phyloP scores from a whole-genome alignment of 495 filamentous ascomycete species.

The Glutinoglossum americanum region DNA sequence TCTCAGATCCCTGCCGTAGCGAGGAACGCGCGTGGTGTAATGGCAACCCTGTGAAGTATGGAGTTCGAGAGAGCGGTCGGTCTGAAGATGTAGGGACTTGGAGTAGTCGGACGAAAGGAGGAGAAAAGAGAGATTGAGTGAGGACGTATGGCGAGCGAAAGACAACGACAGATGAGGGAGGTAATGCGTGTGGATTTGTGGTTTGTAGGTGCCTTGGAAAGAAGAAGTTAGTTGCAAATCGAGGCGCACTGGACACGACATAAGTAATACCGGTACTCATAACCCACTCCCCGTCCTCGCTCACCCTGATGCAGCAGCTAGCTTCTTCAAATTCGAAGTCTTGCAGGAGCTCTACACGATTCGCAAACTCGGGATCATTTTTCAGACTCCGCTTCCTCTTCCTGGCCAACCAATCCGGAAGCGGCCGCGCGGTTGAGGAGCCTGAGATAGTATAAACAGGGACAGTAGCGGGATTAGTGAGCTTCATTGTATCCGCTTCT shows the following conservation, averaged over 20 bases:
- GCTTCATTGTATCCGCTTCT: constrained; percentile 41
- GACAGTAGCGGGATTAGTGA: constrained; percentile 68
- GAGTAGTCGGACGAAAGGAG: constrained; percentile 87
- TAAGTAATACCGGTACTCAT: constrained; percentile 66
- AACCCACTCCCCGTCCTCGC: constrained; percentile 94
- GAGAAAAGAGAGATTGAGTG: constrained; percentile 83
- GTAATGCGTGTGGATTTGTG: constrained; percentile 90
- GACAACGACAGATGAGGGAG: constrained; percentile 82
- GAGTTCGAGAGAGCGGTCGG: constrained; percentile 78
- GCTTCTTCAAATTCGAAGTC: constrained; percentile 98
- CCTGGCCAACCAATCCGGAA: constrained; percentile 87
- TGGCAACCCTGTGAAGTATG: constrained; percentile 81
- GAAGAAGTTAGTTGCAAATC: neutral
- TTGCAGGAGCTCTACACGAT: constrained; percentile 84
- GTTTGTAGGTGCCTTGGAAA: constrained; percentile 61
- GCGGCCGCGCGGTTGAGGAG: constrained; percentile 66
- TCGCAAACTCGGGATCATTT: constrained; percentile 78
- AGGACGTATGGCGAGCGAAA: constrained; percentile 76
- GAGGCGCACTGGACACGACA: neutral
- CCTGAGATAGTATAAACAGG: constrained; percentile 95
- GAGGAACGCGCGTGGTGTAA: constrained; percentile 65
- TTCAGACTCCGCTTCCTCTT: constrained; percentile 86
- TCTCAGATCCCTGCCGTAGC: constrained; percentile 76
- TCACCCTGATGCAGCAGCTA: constrained; percentile 74
- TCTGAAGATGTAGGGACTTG: constrained; percentile 85